A percentile compares a stretch with the other conserved stretches of the same genome.
Evolutionary conservation across 2,329 filamentous ascomycete species (phyloP).

Genomic region (Aspergillus fischeri): DNA sequence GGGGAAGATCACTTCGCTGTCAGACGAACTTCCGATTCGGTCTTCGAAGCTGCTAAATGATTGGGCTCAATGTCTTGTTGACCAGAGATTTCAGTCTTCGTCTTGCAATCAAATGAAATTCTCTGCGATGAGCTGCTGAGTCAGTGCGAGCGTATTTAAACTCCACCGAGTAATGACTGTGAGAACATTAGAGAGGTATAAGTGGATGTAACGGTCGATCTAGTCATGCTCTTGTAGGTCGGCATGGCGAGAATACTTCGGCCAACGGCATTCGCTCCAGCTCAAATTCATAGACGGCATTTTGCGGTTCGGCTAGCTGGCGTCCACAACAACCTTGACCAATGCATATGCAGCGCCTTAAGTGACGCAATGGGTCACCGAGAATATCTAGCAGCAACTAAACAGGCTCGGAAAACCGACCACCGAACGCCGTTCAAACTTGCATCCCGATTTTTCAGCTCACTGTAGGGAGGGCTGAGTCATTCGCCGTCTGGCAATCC

Average conservation of each 20-base stretch:
- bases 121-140: not conserved
- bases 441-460: not conserved
- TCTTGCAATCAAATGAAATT: not conserved
- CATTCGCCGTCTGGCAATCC: not conserved
- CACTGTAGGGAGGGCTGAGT: not conserved
- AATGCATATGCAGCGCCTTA: not conserved
- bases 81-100: too few species aligned
- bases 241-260: not conserved
- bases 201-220: not conserved
- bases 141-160: not conserved
- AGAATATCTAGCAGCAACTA: not conserved
- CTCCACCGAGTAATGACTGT: not conserved
- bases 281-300: too few species aligned
- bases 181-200: not conserved
- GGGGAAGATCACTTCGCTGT: conserved; percentile 66
- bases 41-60: conserved; percentile 14
- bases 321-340: too few species aligned
- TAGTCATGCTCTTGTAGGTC: not conserved
- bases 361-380: not conserved
- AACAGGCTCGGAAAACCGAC: not conserved
- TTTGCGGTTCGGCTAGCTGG: too few species aligned
- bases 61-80: not conserved
- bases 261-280: not conserved
- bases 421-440: not conserved
- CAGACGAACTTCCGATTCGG: conserved; percentile 26